phyloP scores from a whole-genome alignment of 2,329 filamentous ascomycete genomes.

The Fusarium humuli region DNA sequence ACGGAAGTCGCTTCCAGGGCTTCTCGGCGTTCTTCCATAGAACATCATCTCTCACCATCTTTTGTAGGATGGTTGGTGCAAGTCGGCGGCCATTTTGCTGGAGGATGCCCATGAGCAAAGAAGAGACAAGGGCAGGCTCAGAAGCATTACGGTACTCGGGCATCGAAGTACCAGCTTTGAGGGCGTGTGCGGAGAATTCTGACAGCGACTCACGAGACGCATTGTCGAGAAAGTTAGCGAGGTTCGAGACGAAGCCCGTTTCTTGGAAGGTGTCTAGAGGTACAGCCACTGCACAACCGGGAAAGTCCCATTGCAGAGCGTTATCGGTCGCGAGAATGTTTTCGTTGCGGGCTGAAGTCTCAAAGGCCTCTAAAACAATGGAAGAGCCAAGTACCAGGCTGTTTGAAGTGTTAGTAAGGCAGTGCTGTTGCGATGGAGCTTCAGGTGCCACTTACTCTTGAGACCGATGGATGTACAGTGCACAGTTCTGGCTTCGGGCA shows the following conservation, averaged over 20 bases:
- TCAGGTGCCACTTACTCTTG: constrained; percentile 42
- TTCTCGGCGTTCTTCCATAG: constrained; percentile 59
- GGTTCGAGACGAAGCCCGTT: constrained; percentile 42
- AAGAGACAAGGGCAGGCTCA: constrained; percentile 68
- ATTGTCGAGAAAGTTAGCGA: constrained; percentile 67
- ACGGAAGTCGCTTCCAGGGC: constrained; percentile 73
- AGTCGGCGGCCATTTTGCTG: constrained; percentile 63
- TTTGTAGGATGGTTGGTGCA: constrained; percentile 58
- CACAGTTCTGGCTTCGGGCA: constrained; percentile 49
- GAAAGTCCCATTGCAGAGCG: constrained; percentile 70
- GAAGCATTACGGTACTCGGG: constrained; percentile 69
- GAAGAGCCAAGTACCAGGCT: constrained; percentile 44
- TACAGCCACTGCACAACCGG: constrained; percentile 63
- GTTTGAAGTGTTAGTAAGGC: constrained; percentile 1
- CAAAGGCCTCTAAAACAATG: constrained; percentile 67
- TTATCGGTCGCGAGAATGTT: constrained; percentile 63
- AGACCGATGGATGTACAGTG: constrained; percentile 45
- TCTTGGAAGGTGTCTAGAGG: constrained; percentile 49
- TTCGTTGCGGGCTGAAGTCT: constrained; percentile 66
- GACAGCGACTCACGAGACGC: constrained; percentile 66
- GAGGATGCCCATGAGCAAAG: constrained; percentile 70
- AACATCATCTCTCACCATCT: constrained; percentile 72
- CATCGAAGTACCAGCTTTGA: constrained; percentile 63
- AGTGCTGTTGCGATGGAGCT: not conserved
- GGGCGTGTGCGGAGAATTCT: constrained; percentile 62